Evolutionary conservation across 2,329 filamentous ascomycete species (phyloP).

Genomic region (Cladosporium halotolerans): DNA sequence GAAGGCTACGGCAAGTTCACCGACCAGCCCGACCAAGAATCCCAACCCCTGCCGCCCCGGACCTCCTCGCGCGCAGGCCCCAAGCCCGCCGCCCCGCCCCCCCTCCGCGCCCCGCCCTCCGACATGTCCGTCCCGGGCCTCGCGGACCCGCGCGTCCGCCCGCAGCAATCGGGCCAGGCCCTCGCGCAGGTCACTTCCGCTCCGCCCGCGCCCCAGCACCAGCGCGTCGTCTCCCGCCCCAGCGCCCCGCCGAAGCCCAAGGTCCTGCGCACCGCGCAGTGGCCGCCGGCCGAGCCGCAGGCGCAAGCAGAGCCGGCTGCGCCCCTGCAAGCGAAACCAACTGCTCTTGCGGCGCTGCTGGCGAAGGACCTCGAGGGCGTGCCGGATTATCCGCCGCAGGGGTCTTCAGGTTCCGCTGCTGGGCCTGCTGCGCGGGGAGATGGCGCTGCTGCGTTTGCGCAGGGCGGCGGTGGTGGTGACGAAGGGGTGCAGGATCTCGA

Average conservation of each 20-base stretch:
- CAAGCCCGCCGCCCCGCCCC: background rate
- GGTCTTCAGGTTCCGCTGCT: constrained; percentile 8
- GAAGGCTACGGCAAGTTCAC: constrained; percentile 88
- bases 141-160: constrained; percentile 5
- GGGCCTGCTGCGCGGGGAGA: background rate
- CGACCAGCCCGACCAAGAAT: constrained; percentile 34
- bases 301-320: background rate
- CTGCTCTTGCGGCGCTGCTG: constrained; percentile 29
- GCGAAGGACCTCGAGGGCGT: constrained; percentile 34
- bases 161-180: constrained; percentile 3
- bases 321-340: constrained; percentile 14
- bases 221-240: constrained; percentile 38
- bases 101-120: background rate
- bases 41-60: background rate
- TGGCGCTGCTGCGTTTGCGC: background rate
- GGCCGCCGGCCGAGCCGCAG: constrained; percentile 15
- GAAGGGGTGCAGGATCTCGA: constrained; percentile 31
- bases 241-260: constrained; percentile 56
- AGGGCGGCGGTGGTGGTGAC: background rate
- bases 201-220: background rate
- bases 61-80: background rate
- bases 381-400: constrained; percentile 26
- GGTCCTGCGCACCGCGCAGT: constrained; percentile 43
- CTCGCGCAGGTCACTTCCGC: constrained; percentile 7
- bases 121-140: constrained; percentile 3